phyloP scores from a whole-genome alignment of 768 basidiomycete species.

The Kwoniella pini region DNA sequence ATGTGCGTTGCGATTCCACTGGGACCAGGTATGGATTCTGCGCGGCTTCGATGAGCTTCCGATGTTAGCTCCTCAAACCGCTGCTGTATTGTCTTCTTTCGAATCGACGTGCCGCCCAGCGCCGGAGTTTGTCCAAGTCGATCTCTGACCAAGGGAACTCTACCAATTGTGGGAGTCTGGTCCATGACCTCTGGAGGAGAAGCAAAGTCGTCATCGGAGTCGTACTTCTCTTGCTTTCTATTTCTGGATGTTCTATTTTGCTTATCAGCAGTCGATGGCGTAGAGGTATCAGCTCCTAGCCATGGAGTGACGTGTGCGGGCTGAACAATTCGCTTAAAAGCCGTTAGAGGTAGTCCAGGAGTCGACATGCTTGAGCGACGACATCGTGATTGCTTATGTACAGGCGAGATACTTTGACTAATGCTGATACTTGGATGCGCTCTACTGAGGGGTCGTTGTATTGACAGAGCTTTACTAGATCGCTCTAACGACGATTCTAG shows the following conservation, averaged over 20 bases:
- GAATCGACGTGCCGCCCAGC: not conserved
- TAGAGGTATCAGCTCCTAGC: not conserved
- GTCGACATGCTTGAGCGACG: not conserved
- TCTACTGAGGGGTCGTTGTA: too few species aligned
- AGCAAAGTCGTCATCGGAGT: constrained; percentile 7
- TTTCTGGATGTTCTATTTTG: not conserved
- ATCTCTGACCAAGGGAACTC: constrained; percentile 18
- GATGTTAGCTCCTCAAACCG: too few species aligned
- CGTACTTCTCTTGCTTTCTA: not conserved
- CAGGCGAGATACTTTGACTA: too few species aligned
- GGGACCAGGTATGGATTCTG: not conserved
- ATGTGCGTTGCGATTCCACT: too few species aligned
- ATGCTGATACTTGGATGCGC: too few species aligned
- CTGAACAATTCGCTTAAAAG: not conserved
- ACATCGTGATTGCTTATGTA: too few species aligned
- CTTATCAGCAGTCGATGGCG: not conserved
- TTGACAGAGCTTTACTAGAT: not conserved
- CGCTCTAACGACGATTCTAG: too few species aligned
- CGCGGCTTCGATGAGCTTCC: not conserved
- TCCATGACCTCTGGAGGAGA: constrained; percentile 3
- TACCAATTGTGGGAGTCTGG: constrained; percentile 1
- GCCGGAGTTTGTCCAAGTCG: not conserved
- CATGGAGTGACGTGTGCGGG: constrained; percentile 14
- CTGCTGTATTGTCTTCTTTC: constrained; percentile 13
- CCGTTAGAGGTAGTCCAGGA: not conserved